These are phyloP conservation scores for Fusarium irregulare DNA, from an alignment of 2,329 filamentous ascomycete species.

Conservation along the genomic window DNA sequence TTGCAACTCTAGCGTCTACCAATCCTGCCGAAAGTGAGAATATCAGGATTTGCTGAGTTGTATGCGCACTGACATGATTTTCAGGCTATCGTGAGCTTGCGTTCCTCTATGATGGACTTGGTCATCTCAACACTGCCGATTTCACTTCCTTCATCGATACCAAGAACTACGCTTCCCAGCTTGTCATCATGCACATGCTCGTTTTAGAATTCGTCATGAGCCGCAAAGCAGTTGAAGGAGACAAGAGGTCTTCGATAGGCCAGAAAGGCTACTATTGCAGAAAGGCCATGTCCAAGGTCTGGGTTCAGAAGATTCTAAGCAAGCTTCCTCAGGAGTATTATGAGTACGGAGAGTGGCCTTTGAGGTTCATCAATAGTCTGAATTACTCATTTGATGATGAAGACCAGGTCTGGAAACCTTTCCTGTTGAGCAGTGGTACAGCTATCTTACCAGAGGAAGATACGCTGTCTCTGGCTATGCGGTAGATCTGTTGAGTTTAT, in stretches of 20 bases:
- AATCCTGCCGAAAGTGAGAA: slow-evolving; percentile 48
- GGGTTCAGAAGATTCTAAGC: slow-evolving; percentile 52
- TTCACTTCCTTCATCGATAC: slow-evolving; percentile 50
- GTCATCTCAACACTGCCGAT: slow-evolving; percentile 45
- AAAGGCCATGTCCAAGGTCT: slow-evolving; percentile 51
- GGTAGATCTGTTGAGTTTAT: neutral
- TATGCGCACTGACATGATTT: slow-evolving; percentile 4
- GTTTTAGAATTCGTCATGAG: slow-evolving; percentile 49
- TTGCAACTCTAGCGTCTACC: slow-evolving; percentile 41
- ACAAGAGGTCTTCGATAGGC: neutral
- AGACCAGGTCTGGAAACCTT: slow-evolving; percentile 41
- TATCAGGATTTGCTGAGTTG: no score
- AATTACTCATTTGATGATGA: slow-evolving; percentile 40
- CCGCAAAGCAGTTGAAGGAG: slow-evolving; percentile 30
- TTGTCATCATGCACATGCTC: slow-evolving; percentile 54
- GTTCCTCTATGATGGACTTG: slow-evolving; percentile 47
- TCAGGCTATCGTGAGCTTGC: slow-evolving; percentile 45
- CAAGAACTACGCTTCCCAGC: slow-evolving; percentile 47
- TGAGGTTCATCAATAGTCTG: slow-evolving; percentile 40
- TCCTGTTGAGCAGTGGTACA: slow-evolving; percentile 30
- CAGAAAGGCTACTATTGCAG: slow-evolving; percentile 37
- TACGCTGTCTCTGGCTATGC: neutral
- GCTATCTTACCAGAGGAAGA: slow-evolving; percentile 12
- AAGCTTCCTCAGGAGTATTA: slow-evolving; percentile 48
- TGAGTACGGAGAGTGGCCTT: slow-evolving; percentile 50